These are phyloP conservation scores for Ophiostoma quercus DNA, from an alignment of 2,329 filamentous ascomycete species.

Conservation along the genomic window DNA sequence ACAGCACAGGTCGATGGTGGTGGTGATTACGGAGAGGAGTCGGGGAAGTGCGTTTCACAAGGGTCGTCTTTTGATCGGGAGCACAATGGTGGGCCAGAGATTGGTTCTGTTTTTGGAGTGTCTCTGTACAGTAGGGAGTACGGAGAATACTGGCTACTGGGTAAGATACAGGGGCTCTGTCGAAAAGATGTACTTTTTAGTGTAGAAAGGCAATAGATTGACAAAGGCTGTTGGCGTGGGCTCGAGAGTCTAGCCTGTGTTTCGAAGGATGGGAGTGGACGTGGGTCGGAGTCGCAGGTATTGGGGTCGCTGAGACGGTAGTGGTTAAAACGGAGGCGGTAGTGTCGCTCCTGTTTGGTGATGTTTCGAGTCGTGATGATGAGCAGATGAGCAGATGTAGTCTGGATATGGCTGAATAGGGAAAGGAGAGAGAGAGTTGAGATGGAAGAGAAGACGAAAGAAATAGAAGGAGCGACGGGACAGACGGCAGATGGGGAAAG, in stretches of 20 bases:
- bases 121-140: too few relatives aligned
- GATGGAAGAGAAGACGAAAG: too few relatives aligned
- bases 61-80: slow-evolving; percentile 6
- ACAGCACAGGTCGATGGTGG: neutral
- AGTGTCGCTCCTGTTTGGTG: neutral
- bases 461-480: neutral
- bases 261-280: neutral
- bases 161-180: neutral
- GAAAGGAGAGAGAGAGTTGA: neutral
- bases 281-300: neutral
- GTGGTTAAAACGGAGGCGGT: neutral
- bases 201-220: neutral
- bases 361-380: neutral
- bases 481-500: neutral
- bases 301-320: neutral
- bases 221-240: neutral
- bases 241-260: slow-evolving; percentile 12
- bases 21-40: slow-evolving; percentile 3
- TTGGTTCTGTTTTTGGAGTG: neutral
- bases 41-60: slow-evolving; percentile 21
- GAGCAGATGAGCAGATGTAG: neutral
- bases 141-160: neutral
- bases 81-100: slow-evolving; percentile 12
- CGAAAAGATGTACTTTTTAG: neutral
- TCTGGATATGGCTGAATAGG: neutral